Conservation (phyloP, 2,329 filamentous ascomycete genomes). For the Colletotrichum noveboracense region DNA sequence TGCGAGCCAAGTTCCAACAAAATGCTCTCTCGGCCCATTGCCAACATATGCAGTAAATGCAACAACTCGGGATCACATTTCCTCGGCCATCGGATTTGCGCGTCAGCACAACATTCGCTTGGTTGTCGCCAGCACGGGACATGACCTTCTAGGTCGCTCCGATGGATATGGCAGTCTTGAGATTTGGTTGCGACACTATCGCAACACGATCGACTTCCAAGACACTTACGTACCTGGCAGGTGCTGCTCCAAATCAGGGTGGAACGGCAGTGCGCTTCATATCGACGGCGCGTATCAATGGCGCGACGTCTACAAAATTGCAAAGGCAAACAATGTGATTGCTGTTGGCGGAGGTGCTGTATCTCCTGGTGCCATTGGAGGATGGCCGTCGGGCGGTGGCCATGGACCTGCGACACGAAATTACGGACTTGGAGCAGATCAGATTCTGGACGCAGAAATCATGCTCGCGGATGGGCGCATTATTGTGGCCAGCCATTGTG, state of each 20-base stretch:
- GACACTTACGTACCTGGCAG: not conserved
- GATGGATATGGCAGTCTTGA: conserved; percentile 35
- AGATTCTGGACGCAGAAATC: conserved; percentile 46
- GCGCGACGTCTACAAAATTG: conserved; percentile 36
- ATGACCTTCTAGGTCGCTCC: conserved; percentile 42
- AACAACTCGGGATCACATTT: conserved; percentile 21
- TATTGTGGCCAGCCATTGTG: conserved; percentile 36
- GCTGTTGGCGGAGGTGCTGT: conserved; percentile 36
- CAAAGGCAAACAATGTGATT: conserved; percentile 33
- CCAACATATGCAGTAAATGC: conserved; percentile 30
- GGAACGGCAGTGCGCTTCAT: conserved; percentile 37
- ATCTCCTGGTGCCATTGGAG: conserved; percentile 35
- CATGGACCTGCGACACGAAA: conserved; percentile 41
- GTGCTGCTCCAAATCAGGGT: conserved; percentile 9
- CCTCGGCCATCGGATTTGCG: conserved; percentile 15
- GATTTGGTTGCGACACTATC: conserved; percentile 36
- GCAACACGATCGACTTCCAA: conserved; percentile 33
- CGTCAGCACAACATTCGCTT: conserved; percentile 39
- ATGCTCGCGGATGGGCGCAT: conserved; percentile 40
- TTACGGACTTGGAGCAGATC: conserved; percentile 48
- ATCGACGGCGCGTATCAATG: conserved; percentile 39
- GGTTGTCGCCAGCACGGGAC: conserved; percentile 47
- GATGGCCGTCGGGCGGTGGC: conserved; percentile 45
- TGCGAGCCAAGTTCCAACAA: conserved; percentile 8
- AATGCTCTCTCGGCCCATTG: conserved; percentile 25